Percentiles rank a stretch among this genome's conserved stretches.
Evolutionary conservation across 2,329 filamentous ascomycete genomes (phyloP).

Genomic region (Graphilbum fragrans): DNA sequence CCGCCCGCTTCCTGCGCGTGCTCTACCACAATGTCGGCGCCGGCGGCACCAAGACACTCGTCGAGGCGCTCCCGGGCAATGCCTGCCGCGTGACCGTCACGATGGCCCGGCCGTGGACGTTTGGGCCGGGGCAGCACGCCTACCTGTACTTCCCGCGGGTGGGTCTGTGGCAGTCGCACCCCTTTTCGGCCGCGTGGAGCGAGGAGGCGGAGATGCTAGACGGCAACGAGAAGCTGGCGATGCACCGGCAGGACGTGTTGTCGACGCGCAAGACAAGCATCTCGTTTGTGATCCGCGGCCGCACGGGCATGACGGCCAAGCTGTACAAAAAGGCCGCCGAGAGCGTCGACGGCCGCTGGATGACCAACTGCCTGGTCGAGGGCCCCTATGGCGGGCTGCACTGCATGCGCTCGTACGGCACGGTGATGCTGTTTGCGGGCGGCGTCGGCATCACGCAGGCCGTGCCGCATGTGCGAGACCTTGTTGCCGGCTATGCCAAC

Average conservation of each 20-base stretch:
- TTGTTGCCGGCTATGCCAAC: constrained; percentile 55
- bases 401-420: constrained; percentile 62
- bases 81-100: constrained; percentile 61
- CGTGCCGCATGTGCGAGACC: constrained; percentile 60
- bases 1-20: constrained; percentile 44
- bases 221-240: constrained; percentile 42
- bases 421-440: constrained; percentile 66
- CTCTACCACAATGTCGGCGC: constrained; percentile 54
- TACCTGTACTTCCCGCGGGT: constrained; percentile 68
- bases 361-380: constrained; percentile 56
- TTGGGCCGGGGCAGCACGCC: constrained; percentile 64
- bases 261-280: constrained; percentile 51
- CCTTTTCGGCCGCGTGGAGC: constrained; percentile 70
- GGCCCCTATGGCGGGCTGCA: constrained; percentile 68
- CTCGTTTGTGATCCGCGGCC: constrained; percentile 60
- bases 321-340: constrained; percentile 56
- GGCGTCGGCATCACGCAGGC: constrained; percentile 75
- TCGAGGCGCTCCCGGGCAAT: constrained; percentile 67
- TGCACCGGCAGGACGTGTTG: constrained; percentile 45
- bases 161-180: constrained; percentile 63
- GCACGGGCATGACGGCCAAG: constrained; percentile 60
- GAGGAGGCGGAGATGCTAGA: constrained; percentile 45
- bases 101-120: constrained; percentile 65
- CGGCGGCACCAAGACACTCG: constrained; percentile 54
- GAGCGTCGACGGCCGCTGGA: constrained; percentile 47